Evolutionary conservation across 2,329 filamentous ascomycete genomes (phyloP).

Genomic region (Byssochlamys sp.): DNA sequence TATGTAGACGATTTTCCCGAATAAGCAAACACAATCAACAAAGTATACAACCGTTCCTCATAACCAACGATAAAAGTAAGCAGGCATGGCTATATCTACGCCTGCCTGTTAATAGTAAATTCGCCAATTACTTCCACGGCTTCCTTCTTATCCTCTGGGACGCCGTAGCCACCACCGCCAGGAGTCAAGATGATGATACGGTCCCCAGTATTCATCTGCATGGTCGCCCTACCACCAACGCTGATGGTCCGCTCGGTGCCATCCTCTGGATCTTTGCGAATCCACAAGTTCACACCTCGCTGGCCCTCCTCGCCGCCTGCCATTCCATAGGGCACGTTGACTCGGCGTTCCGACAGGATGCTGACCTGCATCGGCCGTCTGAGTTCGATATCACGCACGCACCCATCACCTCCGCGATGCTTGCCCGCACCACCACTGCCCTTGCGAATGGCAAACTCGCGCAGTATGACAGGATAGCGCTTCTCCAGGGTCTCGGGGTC

Average conservation of each 20-base stretch:
- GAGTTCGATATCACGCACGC: slow-evolving; percentile 75
- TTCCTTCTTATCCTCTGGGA: slow-evolving; percentile 28
- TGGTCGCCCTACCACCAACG: slow-evolving; percentile 55
- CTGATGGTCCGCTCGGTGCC: slow-evolving; percentile 46
- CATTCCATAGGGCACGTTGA: slow-evolving; percentile 71
- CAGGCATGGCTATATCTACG: not conserved
- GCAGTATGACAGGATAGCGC: slow-evolving; percentile 65
- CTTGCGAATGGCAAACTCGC: slow-evolving; percentile 58
- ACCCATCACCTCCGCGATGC: slow-evolving; percentile 65
- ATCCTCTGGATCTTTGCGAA: slow-evolving; percentile 57
- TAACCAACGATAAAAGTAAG: not conserved
- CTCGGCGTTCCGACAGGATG: slow-evolving; percentile 67
- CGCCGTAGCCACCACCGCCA: slow-evolving; percentile 37
- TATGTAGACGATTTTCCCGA: not conserved
- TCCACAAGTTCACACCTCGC: slow-evolving; percentile 80
- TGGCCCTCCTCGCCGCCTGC: slow-evolving; percentile 70
- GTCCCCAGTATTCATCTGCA: slow-evolving; percentile 50
- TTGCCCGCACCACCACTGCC: slow-evolving; percentile 58
- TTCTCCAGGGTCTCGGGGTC: slow-evolving; percentile 75
- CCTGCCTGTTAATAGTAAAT: slow-evolving; percentile 5
- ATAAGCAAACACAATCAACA: not conserved
- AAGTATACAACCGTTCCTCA: not conserved
- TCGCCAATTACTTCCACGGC: slow-evolving; percentile 5
- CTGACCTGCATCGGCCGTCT: slow-evolving; percentile 69
- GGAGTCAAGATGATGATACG: slow-evolving; percentile 53